Evolutionary conservation across 176 grass and related monocot genomes (phyloP).

Genomic region (Eleusine coracana): DNA sequence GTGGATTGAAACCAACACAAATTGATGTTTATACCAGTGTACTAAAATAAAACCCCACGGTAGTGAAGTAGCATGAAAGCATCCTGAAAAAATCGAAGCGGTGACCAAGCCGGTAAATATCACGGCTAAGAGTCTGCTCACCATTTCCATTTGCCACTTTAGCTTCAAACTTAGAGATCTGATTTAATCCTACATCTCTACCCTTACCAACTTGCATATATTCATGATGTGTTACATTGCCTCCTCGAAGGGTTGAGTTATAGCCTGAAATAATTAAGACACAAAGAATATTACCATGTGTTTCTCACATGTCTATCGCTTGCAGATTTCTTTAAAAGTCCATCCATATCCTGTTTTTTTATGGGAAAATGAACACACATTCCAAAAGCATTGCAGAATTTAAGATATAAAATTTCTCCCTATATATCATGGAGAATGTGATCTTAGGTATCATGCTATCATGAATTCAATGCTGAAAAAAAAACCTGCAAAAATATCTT

Average conservation of each 20-base stretch:
- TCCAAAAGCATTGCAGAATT: conserved; percentile 24
- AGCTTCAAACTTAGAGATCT: conserved; percentile 92
- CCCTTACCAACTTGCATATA: conserved; percentile 98
- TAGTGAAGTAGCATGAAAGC: conserved; percentile 97
- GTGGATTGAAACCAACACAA: conserved; percentile 21
- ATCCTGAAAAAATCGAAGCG: conserved; percentile 98
- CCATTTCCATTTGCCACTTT: conserved; percentile 97
- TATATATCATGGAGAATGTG: neutral
- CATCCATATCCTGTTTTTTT: neutral
- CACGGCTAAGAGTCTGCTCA: conserved; percentile 89
- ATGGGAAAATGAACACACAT: neutral
- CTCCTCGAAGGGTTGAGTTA: conserved; percentile 90
- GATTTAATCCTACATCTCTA: conserved; percentile 90
- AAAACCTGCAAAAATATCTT: conserved; percentile 92
- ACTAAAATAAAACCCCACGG: conserved; percentile 90
- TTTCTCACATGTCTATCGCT: conserved; percentile 7
- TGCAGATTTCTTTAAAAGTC: conserved; percentile 8
- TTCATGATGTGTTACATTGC: conserved; percentile 92
- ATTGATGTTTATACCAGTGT: conserved; percentile 63
- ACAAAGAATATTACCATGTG: neutral
- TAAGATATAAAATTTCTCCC: conserved; percentile 3
- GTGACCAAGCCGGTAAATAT: conserved; percentile 90
- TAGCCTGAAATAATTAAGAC: conserved; percentile 56
- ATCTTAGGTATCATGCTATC: conserved; percentile 7
- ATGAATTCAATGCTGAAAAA: neutral